Evolutionary conservation across 345 rosid species (phyloP).

Genomic region (Geranium rotundifolium): DNA sequence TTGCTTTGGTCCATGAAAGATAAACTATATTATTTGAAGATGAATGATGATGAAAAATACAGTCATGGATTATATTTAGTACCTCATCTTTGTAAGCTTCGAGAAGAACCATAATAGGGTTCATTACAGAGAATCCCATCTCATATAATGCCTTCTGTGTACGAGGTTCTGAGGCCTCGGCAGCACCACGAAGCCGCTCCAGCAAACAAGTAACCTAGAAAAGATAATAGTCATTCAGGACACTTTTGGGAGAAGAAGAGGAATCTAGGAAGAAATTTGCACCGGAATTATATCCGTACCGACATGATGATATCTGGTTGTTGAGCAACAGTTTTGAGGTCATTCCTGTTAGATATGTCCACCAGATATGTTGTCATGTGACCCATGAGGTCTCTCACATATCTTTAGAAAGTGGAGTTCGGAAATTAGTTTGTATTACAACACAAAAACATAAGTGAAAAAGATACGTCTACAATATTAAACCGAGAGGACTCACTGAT

Average conservation of each 20-base stretch:
- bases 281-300: slow-evolving; percentile 26
- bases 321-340: slow-evolving; percentile 67
- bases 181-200: slow-evolving; percentile 96
- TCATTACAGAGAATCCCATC: slow-evolving; percentile 73
- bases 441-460: slow-evolving; percentile 10
- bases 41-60: background rate
- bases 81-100: slow-evolving; percentile 97
- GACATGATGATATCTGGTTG: slow-evolving; percentile 75
- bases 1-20: background rate
- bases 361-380: slow-evolving; percentile 59
- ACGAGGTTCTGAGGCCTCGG: slow-evolving; percentile 87
- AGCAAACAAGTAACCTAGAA: slow-evolving; percentile 75
- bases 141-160: slow-evolving; percentile 82
- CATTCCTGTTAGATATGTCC: slow-evolving; percentile 61
- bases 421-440: slow-evolving; percentile 6
- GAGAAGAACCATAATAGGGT: slow-evolving; percentile 62
- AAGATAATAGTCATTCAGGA: too few relatives aligned
- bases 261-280: too few relatives aligned
- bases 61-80: slow-evolving; percentile 8
- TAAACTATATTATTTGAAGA: background rate
- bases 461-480: slow-evolving; percentile 7
- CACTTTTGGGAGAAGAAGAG: too few relatives aligned
- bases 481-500: slow-evolving; percentile 56
- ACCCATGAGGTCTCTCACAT: slow-evolving; percentile 68
- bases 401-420: slow-evolving; percentile 35